Evolutionary conservation across 495 filamentous ascomycete genomes (phyloP), one percentile per base, ranked within the genome.

Genomic region (Aspergillus indologenus): DNA sequence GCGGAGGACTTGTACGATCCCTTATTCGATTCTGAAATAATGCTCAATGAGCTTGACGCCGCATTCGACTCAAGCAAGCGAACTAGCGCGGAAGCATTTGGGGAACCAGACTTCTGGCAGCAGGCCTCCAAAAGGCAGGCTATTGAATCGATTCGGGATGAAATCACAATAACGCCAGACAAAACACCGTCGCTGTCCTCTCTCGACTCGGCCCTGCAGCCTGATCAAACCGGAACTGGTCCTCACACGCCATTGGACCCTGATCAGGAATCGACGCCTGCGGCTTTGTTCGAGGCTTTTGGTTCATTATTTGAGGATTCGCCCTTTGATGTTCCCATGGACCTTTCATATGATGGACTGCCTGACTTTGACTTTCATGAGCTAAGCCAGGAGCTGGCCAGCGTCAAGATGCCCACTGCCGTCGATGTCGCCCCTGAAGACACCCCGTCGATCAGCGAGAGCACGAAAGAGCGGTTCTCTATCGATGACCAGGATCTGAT

Each of bases 101-200:
- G 26, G n/a, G 66, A 66, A 7, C 48, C 57, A 23, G 61, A 53
- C 22, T 17, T 57, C 18, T 59, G 54, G 59, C 44, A 24, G 4
- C 61, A 51, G 15, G 53, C 58, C 6, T 61, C 57, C 43, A 70
- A 70, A 45, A 61, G 60, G 31, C 65, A 54, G 45, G 46, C 53
- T n/a, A 11, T 65, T 14, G 54, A 65, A 19, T 51, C 46, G 8
- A 44, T 23, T 12, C 56, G 45, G 26, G 40, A 58, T 17, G 29
- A 47, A 14, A 23, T 22, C 42, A 54, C 43, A 12, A 46, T 45
- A 22, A 46, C 63, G 54, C 61, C 61, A 17, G 61, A 50, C 43
- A 55, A 65, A 40, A 68, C 68, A 8, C 68, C 65, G 8, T 66
- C 65, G 7, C 50, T 67, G 26, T 65, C 56, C 22, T 63, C 68